phyloP scores from a whole-genome alignment of 352 stramenopile genomes.

The Peronospora destructor region DNA sequence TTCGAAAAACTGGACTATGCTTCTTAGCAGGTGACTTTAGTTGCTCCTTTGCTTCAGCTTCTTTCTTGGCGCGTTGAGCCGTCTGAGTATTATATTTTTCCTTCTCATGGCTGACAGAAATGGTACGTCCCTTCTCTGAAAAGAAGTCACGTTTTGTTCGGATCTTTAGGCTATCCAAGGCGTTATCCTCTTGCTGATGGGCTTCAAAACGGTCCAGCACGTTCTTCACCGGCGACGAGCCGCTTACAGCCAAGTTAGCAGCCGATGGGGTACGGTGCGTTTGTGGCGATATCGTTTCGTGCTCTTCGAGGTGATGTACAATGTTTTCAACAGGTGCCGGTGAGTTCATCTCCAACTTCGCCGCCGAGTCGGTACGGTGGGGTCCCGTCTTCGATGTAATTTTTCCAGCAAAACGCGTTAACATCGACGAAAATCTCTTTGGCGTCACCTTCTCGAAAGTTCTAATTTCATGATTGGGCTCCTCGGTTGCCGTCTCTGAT shows the following conservation, averaged over 20 bases:
- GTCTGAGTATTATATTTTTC: constrained; percentile 31
- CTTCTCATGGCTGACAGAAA: constrained; percentile 29
- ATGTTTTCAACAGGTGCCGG: constrained; percentile 15
- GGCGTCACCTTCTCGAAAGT: constrained; percentile 16
- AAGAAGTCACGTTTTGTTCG: constrained; percentile 58
- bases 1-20: constrained; percentile 5
- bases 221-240: constrained; percentile 34
- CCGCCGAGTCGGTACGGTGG: constrained; percentile 24
- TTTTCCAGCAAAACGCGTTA: constrained; percentile 26
- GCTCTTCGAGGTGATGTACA: constrained; percentile 27
- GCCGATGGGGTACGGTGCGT: constrained; percentile 30
- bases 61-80: constrained; percentile 17
- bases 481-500: constrained; percentile 1
- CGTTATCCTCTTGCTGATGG: constrained; percentile 36
- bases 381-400: constrained; percentile 14
- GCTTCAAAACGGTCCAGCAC: constrained; percentile 51
- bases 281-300: constrained; percentile 12
- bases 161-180: constrained; percentile 41
- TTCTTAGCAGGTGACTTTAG: constrained; percentile 14
- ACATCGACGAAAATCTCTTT: constrained; percentile 21
- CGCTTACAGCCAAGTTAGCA: constrained; percentile 23
- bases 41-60: constrained; percentile 17
- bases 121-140: constrained; percentile 31
- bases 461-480: constrained; percentile 12
- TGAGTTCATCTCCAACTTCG: constrained; percentile 18